Evolutionary conservation across 306 rosid species (phyloP).

Genomic region (Alnus glutinosa): DNA sequence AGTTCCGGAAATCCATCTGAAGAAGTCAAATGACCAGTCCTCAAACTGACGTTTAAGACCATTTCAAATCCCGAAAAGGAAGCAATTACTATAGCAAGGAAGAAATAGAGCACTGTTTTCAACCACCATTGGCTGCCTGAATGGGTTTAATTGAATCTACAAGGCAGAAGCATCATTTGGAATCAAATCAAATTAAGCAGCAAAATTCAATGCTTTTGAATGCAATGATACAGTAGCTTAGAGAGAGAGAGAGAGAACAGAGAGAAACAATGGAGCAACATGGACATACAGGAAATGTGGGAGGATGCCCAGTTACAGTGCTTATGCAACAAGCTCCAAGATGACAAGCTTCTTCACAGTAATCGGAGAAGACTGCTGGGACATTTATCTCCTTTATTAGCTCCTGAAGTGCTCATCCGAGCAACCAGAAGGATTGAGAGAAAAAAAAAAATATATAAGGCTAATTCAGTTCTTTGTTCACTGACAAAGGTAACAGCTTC

Average conservation of each 20-base stretch:
- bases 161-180: conserved; percentile 21
- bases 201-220: conserved; percentile 3
- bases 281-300: conserved; percentile 56
- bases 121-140: conserved; percentile 79
- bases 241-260: background rate
- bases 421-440: conserved; percentile 21
- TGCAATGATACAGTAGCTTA: background rate
- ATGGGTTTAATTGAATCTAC: conserved; percentile 91
- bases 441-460: background rate
- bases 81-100: conserved; percentile 92
- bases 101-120: conserved; percentile 69
- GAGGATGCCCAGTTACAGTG: conserved; percentile 50
- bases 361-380: conserved; percentile 75
- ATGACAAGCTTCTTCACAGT: conserved; percentile 96
- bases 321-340: conserved; percentile 76
- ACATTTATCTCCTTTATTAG: conserved; percentile 52
- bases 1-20: background rate
- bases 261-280: background rate
- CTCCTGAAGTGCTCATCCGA: conserved; percentile 48
- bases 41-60: background rate
- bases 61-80: conserved; percentile 69
- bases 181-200: background rate
- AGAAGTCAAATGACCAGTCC: background rate
- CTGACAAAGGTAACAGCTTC: background rate
- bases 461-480: background rate